Evolutionary conservation across 2,329 filamentous ascomycete species (phyloP).

Genomic region (Sarocladiaceae sp.): DNA sequence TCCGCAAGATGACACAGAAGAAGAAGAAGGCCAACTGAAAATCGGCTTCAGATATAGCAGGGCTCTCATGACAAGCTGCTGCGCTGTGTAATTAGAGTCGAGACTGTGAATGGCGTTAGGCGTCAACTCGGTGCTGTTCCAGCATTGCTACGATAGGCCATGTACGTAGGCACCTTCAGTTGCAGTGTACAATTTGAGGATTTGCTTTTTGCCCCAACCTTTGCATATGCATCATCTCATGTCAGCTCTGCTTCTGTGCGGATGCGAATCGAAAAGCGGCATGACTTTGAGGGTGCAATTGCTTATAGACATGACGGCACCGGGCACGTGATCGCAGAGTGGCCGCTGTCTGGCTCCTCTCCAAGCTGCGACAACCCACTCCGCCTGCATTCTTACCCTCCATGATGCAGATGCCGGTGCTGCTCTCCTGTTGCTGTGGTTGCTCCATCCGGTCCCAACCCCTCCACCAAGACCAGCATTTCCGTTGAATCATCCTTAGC

Average conservation of each 20-base stretch:
- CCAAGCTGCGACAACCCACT: not conserved
- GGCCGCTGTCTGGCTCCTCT: not conserved
- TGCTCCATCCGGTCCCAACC: not conserved
- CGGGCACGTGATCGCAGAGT: not conserved
- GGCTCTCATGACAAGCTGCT: no score
- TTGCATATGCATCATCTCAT: no score
- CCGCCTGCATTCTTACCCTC: not conserved
- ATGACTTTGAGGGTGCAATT: no score
- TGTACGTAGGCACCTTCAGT: not conserved
- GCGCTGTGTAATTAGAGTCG: not conserved
- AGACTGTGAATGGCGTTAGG: conserved; percentile 2
- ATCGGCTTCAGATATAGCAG: no score
- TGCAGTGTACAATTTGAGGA: not conserved
- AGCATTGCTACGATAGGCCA: not conserved
- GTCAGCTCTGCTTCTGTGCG: no score
- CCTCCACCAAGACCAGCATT: not conserved
- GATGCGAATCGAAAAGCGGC: no score
- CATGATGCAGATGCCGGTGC: not conserved
- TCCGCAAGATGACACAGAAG: conserved; percentile 62
- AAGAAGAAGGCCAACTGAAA: conserved; percentile 47
- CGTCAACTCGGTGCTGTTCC: not conserved
- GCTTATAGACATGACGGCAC: not conserved
- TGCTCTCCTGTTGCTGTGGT: not conserved
- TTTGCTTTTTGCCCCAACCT: not conserved
- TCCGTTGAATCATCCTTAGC: not conserved